A percentile compares a stretch with the other conserved stretches of the same genome.
phyloP scores from a whole-genome alignment of 2,329 filamentous ascomycete species.

The Penicillium sp. region DNA sequence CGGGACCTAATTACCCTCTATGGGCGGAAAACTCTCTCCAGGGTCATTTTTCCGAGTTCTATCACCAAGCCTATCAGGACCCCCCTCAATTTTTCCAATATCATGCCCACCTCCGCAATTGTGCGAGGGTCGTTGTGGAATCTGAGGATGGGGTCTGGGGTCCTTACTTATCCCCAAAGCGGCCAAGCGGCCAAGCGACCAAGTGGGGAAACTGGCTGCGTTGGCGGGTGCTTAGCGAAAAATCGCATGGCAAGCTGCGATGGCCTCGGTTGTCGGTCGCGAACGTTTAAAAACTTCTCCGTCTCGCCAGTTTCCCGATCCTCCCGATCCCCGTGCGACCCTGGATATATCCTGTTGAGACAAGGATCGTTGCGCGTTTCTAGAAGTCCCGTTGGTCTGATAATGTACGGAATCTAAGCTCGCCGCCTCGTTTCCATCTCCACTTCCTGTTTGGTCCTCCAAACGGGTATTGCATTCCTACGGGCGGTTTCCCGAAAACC shows the following conservation, averaged over 20 bases:
- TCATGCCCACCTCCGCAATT: slow-evolving; percentile 9
- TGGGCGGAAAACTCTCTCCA: too few species aligned
- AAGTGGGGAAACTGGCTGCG: slow-evolving; percentile 1
- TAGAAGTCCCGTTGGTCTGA: background rate
- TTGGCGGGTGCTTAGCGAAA: slow-evolving; percentile 11
- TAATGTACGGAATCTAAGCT: slow-evolving; percentile 11
- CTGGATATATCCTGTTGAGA: background rate
- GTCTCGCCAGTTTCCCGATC: background rate
- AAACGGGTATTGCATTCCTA: background rate
- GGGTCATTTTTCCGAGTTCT: background rate
- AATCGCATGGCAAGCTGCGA: background rate
- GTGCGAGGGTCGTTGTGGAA: slow-evolving; percentile 5
- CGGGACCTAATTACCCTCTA: slow-evolving; percentile 5
- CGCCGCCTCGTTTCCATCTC: background rate
- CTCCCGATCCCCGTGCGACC: background rate
- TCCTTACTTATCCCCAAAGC: background rate
- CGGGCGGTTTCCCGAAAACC: background rate
- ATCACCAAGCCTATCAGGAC: background rate
- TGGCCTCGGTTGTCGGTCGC: slow-evolving; percentile 6
- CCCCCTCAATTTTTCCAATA: background rate
- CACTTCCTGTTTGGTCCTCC: background rate
- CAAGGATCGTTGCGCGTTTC: background rate
- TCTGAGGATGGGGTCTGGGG: background rate
- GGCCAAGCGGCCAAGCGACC: slow-evolving; percentile 4
- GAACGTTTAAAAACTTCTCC: slow-evolving; percentile 7